Evolutionary conservation across 805 yeast genomes (phyloP), one percentile per base, ranked within the genome.

Genomic region (Saccharomycopsis amapae): DNA sequence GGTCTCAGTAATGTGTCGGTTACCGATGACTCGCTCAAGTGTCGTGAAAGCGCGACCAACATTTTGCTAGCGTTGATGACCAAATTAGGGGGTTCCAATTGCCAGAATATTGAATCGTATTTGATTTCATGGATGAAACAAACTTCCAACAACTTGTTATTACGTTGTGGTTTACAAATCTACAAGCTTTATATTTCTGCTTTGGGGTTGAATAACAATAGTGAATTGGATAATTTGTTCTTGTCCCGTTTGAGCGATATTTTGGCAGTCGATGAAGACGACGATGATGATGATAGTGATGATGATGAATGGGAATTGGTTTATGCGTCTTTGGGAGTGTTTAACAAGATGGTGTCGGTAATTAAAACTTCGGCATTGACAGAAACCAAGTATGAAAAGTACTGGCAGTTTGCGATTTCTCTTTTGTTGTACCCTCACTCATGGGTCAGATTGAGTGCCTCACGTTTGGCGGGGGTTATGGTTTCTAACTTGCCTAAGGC

Each of bases 351-450:
- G 3, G 59, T 69, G 0, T 59, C 74, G 28, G 64, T 68, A 25
- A 67, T 69, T 40, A 62, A 66, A 20, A 55, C 63, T 28, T 34
- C 39, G 24, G 43, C 44, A 2, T 35, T 53, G 30, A 49, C 53
- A 17, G 68, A 66, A 33, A 63, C 61, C 7, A 56, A 54, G 2
- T 69, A 66, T 55, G 68, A 63, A 38, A 17, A 22, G 0, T 55
- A 73, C 6, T 84, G 90, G 88, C 20, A 54, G 60, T 2, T 59
- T 62, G 62, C 83, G 2, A 67, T 76, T 20, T 72, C 71, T 2
- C 63, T 78, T 24, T 68, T 88, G 44, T 66, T 89, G 42, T 89
- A 76, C 59, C 97, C 97, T 2, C 97, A 89, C 62, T 72, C 93
- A 1, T 89, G 97, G 97, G 83, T 89, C 5, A 76, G 97, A 55